Conservation (phyloP, 2,329 filamentous ascomycete species). For the Calcarisporium arbuscula region DNA sequence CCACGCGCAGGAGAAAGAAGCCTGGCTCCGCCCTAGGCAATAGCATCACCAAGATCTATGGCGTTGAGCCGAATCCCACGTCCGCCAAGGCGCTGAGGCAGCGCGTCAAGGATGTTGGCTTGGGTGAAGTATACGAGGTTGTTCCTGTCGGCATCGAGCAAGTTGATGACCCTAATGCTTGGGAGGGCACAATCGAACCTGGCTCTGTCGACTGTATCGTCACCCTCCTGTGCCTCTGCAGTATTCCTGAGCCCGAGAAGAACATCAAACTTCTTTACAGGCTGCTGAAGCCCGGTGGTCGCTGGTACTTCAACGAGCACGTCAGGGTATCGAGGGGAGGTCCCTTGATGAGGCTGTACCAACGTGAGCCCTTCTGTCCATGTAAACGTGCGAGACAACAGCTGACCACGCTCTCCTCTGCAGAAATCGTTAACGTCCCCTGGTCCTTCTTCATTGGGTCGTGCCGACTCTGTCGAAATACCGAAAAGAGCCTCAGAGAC, state of each 20-base stretch:
- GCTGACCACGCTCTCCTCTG: not conserved
- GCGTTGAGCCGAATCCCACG: conserved; percentile 56
- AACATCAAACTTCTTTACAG: conserved; percentile 50
- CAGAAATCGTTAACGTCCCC: conserved; percentile 44
- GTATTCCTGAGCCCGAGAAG: conserved; percentile 52
- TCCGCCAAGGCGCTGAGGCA: conserved; percentile 42
- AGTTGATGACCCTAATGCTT: conserved; percentile 33
- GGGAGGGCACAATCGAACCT: conserved; percentile 40
- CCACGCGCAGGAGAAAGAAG: conserved; percentile 11
- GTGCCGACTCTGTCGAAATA: conserved; percentile 44
- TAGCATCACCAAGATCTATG: conserved; percentile 45
- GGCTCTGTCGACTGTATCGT: conserved; percentile 54
- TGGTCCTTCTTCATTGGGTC: conserved; percentile 48
- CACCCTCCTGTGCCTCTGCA: conserved; percentile 55
- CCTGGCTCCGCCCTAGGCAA: conserved; percentile 11
- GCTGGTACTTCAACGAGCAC: conserved; percentile 60
- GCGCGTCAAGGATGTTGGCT: conserved; percentile 43
- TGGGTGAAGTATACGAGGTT: conserved; percentile 54
- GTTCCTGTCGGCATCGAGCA: conserved; percentile 58
- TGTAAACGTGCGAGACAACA: not conserved
- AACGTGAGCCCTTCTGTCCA: conserved; percentile 34
- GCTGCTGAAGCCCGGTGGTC: conserved; percentile 53
- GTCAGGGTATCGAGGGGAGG: conserved; percentile 36
- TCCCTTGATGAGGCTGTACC: conserved; percentile 38
- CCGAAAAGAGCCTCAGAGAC: conserved; percentile 36